A percentile compares a stretch with the other conserved stretches of the same genome.
phyloP scores from a whole-genome alignment of 305 asterid genomes.

The Fraxinus platypoda region DNA sequence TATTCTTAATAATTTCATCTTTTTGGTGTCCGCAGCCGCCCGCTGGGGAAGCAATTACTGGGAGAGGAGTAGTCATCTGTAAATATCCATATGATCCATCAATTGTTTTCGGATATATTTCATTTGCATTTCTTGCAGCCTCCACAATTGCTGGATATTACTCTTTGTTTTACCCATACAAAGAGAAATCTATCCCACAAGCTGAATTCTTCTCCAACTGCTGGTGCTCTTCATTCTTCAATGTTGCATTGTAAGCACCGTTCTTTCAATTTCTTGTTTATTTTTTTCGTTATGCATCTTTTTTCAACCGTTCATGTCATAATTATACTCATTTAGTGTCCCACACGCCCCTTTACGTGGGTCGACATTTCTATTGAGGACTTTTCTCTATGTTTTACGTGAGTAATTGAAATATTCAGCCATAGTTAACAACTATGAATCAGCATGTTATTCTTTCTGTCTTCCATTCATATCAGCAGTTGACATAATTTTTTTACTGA shows the following conservation, averaged over 20 bases:
- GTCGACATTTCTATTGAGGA: no score
- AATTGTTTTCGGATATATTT: constrained; percentile 55
- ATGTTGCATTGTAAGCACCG: constrained; percentile 66
- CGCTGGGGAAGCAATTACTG: constrained; percentile 48
- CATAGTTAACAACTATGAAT: background rate
- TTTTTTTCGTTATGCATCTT: no score
- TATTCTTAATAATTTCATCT: background rate
- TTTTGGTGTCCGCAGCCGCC: constrained; percentile 51
- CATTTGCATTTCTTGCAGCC: constrained; percentile 51
- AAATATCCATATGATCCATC: constrained; percentile 66
- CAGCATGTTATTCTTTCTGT: background rate
- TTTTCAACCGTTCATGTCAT: no score
- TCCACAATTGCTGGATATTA: constrained; percentile 41
- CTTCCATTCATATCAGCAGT: background rate
- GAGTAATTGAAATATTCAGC: background rate
- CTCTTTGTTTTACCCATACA: constrained; percentile 69
- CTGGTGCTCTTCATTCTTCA: constrained; percentile 50
- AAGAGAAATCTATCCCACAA: constrained; percentile 63
- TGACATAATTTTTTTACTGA: background rate
- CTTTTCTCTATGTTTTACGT: no score
- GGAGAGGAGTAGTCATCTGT: constrained; percentile 59
- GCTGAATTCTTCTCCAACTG: constrained; percentile 58
- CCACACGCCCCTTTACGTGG: no score
- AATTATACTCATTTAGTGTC: no score
- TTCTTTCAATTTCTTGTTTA: background rate